These are phyloP conservation scores for Fonsecaea pedrosoi DNA, from an alignment of 2,329 filamentous ascomycete genomes.

Conservation along the genomic window DNA sequence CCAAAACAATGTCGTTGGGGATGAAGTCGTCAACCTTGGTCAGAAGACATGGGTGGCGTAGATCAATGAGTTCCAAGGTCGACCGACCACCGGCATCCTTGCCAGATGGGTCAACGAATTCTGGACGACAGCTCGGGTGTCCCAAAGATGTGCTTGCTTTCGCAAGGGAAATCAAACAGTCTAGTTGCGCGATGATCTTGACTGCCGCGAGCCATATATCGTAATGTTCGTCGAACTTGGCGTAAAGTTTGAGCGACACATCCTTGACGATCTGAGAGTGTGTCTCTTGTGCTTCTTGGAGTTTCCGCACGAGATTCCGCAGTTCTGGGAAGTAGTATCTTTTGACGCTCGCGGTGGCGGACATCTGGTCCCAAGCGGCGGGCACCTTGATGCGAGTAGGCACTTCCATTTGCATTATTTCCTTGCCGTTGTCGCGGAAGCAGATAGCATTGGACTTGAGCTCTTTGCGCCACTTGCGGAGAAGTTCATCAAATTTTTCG, in stretches of 20 bases:
- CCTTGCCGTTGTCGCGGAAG: slow-evolving; percentile 88
- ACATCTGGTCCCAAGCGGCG: slow-evolving; percentile 93
- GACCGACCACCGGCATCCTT: slow-evolving; percentile 65
- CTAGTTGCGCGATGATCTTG: slow-evolving; percentile 86
- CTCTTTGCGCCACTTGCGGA: slow-evolving; percentile 74
- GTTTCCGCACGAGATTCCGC: slow-evolving; percentile 77
- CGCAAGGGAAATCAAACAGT: slow-evolving; percentile 91
- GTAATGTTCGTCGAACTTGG: slow-evolving; percentile 87
- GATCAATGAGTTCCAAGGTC: slow-evolving; percentile 86
- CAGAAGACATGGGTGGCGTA: slow-evolving; percentile 94
- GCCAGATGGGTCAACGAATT: slow-evolving; percentile 74
- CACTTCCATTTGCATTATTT: slow-evolving; percentile 94
- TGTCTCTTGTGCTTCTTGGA: slow-evolving; percentile 93
- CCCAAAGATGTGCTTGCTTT: slow-evolving; percentile 85
- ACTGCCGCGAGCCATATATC: slow-evolving; percentile 86
- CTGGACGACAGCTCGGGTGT: slow-evolving; percentile 83
- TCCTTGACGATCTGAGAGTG: slow-evolving; percentile 91
- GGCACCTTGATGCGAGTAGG: slow-evolving; percentile 84
- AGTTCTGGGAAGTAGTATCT: slow-evolving; percentile 92
- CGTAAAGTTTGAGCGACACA: slow-evolving; percentile 81
- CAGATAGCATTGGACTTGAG: slow-evolving; percentile 76
- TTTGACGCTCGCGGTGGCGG: slow-evolving; percentile 85
- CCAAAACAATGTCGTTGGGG: slow-evolving; percentile 88
- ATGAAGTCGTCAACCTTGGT: slow-evolving; percentile 92
- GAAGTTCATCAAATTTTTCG: slow-evolving; percentile 70